A percentile compares a stretch with the other conserved stretches of the same genome.
Conservation (phyloP, 2,329 filamentous ascomycete genomes). For the Ophiostoma populinum region DNA sequence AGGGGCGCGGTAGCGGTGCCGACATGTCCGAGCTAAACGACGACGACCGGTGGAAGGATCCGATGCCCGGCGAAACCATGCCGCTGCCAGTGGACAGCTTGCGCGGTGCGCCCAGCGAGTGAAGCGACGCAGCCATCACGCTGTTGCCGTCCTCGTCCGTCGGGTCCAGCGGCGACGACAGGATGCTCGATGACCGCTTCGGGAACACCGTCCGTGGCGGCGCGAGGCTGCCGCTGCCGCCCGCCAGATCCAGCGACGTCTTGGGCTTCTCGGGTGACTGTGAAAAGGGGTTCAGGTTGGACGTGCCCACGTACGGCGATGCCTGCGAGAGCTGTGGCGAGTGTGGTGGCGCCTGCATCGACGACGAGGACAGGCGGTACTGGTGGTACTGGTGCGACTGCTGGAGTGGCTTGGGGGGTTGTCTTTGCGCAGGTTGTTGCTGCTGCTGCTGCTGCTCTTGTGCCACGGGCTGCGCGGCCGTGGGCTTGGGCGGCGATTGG, state of each 20-base stretch:
- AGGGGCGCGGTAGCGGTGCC: constrained; percentile 47
- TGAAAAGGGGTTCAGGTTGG: constrained; percentile 7
- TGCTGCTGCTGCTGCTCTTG: neutral
- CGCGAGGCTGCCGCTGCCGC: constrained; percentile 25
- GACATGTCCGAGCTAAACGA: constrained; percentile 75
- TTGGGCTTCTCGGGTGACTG: constrained; percentile 28
- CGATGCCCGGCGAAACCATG: constrained; percentile 37
- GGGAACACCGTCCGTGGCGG: constrained; percentile 33
- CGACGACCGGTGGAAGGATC: constrained; percentile 56
- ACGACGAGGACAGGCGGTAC: too few species aligned
- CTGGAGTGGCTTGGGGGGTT: neutral
- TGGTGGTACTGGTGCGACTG: neutral
- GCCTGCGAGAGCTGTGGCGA: constrained; percentile 2
- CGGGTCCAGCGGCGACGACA: constrained; percentile 45
- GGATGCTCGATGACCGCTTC: constrained; percentile 39
- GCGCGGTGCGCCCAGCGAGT: constrained; percentile 47
- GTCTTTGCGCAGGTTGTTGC: neutral
- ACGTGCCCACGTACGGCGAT: constrained; percentile 17
- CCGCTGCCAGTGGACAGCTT: constrained; percentile 60
- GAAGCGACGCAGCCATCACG: constrained; percentile 33
- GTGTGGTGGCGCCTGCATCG: too few species aligned
- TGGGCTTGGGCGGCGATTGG: too few species aligned
- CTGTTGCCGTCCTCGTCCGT: constrained; percentile 51
- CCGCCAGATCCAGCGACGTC: constrained; percentile 28
- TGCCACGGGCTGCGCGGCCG: neutral